phyloP scores from a whole-genome alignment of 139 green algal genomes.

The Ettlia oleoabundans region DNA sequence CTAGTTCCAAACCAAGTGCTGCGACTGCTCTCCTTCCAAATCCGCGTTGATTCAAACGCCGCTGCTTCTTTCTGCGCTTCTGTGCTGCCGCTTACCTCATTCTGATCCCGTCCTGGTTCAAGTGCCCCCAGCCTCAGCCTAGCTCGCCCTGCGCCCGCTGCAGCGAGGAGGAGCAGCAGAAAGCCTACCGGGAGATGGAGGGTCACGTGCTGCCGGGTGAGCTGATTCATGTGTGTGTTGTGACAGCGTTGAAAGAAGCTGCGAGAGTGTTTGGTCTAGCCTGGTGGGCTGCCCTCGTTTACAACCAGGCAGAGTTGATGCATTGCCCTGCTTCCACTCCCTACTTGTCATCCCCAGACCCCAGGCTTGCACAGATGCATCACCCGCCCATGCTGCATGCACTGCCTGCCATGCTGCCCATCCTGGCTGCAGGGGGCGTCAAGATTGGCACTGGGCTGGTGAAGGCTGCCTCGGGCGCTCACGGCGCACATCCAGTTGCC shows the following conservation, averaged over 20 bases:
- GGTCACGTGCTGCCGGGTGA: constrained; percentile 25
- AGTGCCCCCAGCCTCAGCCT: neutral
- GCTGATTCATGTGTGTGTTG: neutral
- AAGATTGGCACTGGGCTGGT: neutral
- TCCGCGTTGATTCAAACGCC: too few species aligned
- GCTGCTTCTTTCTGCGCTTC: neutral
- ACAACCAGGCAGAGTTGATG: too few species aligned
- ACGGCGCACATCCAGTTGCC: neutral
- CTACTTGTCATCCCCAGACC: too few species aligned
- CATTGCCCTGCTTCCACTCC: too few species aligned
- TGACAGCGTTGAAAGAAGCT: neutral
- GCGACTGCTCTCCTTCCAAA: too few species aligned
- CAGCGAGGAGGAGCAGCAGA: neutral
- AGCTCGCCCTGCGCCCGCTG: neutral
- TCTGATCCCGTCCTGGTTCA: too few species aligned
- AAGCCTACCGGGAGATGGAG: neutral
- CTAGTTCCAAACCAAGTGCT: too few species aligned
- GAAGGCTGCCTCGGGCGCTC: neutral
- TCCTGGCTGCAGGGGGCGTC: neutral
- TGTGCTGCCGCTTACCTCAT: neutral
- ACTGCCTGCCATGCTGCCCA: neutral
- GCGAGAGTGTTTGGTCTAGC: neutral
- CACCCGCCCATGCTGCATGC: neutral
- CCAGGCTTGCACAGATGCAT: neutral
- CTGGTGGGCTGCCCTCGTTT: neutral